Base-by-base conservation (phyloP, 2,329 filamentous ascomycete genomes). In the Taxawa tesnikishii region DNA sequence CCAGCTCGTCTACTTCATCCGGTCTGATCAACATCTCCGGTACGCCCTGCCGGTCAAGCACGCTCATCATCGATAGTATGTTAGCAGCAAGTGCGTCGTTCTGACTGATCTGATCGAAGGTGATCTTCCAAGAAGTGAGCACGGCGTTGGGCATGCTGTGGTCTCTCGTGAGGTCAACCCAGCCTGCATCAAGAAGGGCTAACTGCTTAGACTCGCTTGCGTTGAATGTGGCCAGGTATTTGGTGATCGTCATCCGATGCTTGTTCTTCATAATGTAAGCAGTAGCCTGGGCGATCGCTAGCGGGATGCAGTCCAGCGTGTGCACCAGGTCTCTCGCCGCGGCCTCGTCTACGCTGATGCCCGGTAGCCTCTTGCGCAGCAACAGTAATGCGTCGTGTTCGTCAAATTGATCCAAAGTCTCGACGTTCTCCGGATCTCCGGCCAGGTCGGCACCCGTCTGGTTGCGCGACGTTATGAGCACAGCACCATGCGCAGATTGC, bases 141-240 rank as follows among this genome's bases (percentile, higher is more conserved):
- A 47, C 38, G n/a, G 38, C 40, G 36, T 40, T 40, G 2, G 11
- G 30, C 4, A 37, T 41, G 7, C 41, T 32, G 5, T 29, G 14
- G 26, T 46, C 38, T 24, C 41, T 33, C 16, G 38, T 14, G 4
- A 32, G 27, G 8, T 44, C 35, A 2, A n/a, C 10, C 2, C 7
- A 16, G 13, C 33, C 29, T 6, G 15, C 11, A 19, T 32, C 19
- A 3, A 40, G 34, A 8, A 36, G 33, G 27, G 10, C 32, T 26
- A 11, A 2, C 27, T 13, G 11, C 14, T 49, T 47, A 26, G 36
- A 21, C 12, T 58, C 48, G 38, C 47, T 54, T 26, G 51, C 39
- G 4, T 40, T 43, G 35, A 65, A 56, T 2, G 54, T 36, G 4
- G 48, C 31, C 3, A 67, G 36, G 33, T 69, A 70, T 12, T 47